Conservation (phyloP, 2,329 filamentous ascomycete genomes). For the Aureobasidium sp. region DNA sequence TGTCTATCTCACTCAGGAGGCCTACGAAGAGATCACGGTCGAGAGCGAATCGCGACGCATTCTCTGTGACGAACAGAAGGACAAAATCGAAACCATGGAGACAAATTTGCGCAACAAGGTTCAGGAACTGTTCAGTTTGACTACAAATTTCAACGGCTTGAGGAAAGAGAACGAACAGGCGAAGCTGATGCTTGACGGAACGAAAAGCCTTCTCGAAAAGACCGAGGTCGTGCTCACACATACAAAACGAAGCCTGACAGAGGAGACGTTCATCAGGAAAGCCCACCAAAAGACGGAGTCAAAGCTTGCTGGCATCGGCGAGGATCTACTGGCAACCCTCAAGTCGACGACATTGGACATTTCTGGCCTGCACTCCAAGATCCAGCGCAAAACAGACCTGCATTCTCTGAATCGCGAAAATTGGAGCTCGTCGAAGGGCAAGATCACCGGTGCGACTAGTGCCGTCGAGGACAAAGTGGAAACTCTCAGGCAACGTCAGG, state of each 20-base stretch:
- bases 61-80: slow-evolving; percentile 82
- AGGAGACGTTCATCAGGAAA: slow-evolving; percentile 72
- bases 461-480: slow-evolving; percentile 70
- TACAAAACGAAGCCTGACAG: slow-evolving; percentile 67
- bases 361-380: slow-evolving; percentile 74
- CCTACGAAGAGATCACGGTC: slow-evolving; percentile 83
- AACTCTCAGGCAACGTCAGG: slow-evolving; percentile 65
- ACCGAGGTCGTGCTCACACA: slow-evolving; percentile 77
- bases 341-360: slow-evolving; percentile 74
- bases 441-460: slow-evolving; percentile 69
- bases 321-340: slow-evolving; percentile 69
- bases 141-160: slow-evolving; percentile 76
- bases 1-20: slow-evolving; percentile 83
- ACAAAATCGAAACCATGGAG: slow-evolving; percentile 89
- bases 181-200: slow-evolving; percentile 64
- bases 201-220: slow-evolving; percentile 74
- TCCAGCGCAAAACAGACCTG: slow-evolving; percentile 75
- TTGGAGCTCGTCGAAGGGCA: slow-evolving; percentile 69
- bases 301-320: slow-evolving; percentile 65
- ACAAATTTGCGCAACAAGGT: slow-evolving; percentile 85
- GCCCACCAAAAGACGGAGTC: slow-evolving; percentile 82
- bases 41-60: slow-evolving; percentile 90
- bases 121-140: slow-evolving; percentile 82
- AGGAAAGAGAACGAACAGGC: slow-evolving; percentile 86
- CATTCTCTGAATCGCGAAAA: slow-evolving; percentile 70